Base-by-base conservation (phyloP, 805 yeast genomes). In the Suhomyces faveliae region DNA sequence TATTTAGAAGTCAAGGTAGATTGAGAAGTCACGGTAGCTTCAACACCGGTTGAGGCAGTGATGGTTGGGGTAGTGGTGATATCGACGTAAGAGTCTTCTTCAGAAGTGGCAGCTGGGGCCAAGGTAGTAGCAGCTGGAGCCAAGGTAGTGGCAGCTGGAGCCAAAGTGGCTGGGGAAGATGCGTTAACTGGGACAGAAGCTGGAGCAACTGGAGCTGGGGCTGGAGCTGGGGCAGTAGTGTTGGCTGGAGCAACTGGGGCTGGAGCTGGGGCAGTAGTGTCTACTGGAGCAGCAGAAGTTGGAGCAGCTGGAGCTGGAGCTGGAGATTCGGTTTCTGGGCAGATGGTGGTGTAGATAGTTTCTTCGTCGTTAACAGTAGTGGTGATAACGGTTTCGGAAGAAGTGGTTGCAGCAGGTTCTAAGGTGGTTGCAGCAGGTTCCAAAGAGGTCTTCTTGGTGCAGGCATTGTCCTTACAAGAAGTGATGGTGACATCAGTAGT, bases 41-140 rank as follows among this genome's bases (percentile, higher is more conserved):
- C 73, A 50, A 73, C 76, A 58, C 69, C 75, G 46, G 74, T 70
- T 30, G 81, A 71, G n/a, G 62, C 65, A 48, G 77, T 70, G 42
- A 67, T 74, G 46, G 73, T 66, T 56, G 82, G 82, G 41, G 82
- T 78, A 49, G 72, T 62, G 51, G 81, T 77, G 56, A 70, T 66
- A 54, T 78, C 81, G 45, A 76, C 78, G 60, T 71, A 75, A 42
- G 68, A 57, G 59, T 68, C 62, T 24, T 62, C 60, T 39, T 68
- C 73, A 53, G n/a, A n/a, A n/a, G 53, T 37, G 24, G 60, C 46
- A 17, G 54, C 27, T 8, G 46, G 52, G 10, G 54, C 45, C n/a
- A 42, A 25, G 22, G 49, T 17, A n/a, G 15, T 41, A 12, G 49
- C 23, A 20, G 49, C 45, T 23, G 48, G 35, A 13, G 44, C 43